Base-by-base conservation (phyloP, 2,329 filamentous ascomycete genomes). In the Xylaria sp. region DNA sequence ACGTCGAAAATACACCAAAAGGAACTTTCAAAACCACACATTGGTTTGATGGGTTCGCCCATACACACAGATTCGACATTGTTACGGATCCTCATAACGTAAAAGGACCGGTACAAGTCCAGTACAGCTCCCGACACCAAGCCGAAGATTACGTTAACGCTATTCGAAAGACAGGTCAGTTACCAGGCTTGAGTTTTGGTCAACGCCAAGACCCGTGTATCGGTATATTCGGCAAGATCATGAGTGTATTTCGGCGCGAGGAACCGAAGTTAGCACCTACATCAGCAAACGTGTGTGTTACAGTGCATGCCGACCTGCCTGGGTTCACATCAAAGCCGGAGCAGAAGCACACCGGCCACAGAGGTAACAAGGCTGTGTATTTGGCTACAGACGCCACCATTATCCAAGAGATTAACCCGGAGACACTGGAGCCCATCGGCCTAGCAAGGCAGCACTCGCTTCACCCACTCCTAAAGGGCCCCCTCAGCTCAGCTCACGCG, bases 1-100 rank as follows among this genome's bases (percentile, higher is more conserved):
- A 85, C 45, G 80, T 93, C 2, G 83, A 89, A n/a, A 77, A 81
- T 51, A 89, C 88, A 0, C 79, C 86, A 2, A 83, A 83, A 3
- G 88, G 89, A n/a, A 86, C 84, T 0, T 89, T 90, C 74, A 82
- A 84, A 36, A 83, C 90, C 12, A 87, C 85, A 0, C 92, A 96
- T 78, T 96, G 93, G 93, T 96, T 96, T 72, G 93, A 96, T 76
- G 91, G 91, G 5, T 89, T 93, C 67, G 86, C 88, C 2, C 87
- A 92, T 64, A 84, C 88, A 0, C 92, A 95, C 79, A 88, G 87
- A 32, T 95, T 95, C 76, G 85, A 93, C 65, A 91, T 95, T 36
- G 74, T 88, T 2, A 76, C 85, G 19, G 75, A 75, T 17, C 61
- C 74, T 4, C 47, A 63, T 8, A 64, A 69, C 34, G 24, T 69